Base-by-base conservation (phyloP, 257 asterid genomes). In the Linderniella brevidens region DNA sequence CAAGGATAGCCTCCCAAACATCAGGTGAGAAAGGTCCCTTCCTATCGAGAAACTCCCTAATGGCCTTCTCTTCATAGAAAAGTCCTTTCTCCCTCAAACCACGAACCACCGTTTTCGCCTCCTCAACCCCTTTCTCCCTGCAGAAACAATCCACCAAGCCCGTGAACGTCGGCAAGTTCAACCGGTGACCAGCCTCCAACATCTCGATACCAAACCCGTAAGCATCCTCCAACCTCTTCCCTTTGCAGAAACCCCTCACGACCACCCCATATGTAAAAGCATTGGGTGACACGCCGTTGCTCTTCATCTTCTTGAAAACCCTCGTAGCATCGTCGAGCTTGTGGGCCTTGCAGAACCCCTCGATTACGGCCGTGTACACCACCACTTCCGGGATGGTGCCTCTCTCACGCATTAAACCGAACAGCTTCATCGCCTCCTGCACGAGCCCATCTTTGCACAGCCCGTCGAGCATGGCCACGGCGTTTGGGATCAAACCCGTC, bases 391-490 rank as follows among this genome's bases (percentile, higher is more conserved):
- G 97, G 20, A 86, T 75, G 5, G 82, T 64, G 45, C 94, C 92
- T 54, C 64, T 86, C 67, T 86, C 94, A 8, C 93, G 87, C 94
- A 86, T 86, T 62, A 68, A 35, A 8, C 82, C 77, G 20, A 86
- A 82, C 59, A 86, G 76, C 67, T 77, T 77, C 86, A 82, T 75
- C 16, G 94, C 94, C 15, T 86, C 97, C 42, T 77, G 92, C 58
- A 79, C 86, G 50, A 77, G 64, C 50, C 97, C 94, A 25, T 86
- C 97, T 66, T 83, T 88, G 58, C 93, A 88, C 57, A 88, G 58
- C 5, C 93, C 90, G 49, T 83, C 95, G 35, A 83, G 93, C 97
- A 88, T 80, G 4, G 95, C 92, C 46, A 88, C 95, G 11, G 93
- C 95, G 38, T 80, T 83, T 0, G 95, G 93, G 58, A 88, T 78